Conservation (phyloP, 768 basidiomycete species). For the Kwoniella bestiolae region DNA sequence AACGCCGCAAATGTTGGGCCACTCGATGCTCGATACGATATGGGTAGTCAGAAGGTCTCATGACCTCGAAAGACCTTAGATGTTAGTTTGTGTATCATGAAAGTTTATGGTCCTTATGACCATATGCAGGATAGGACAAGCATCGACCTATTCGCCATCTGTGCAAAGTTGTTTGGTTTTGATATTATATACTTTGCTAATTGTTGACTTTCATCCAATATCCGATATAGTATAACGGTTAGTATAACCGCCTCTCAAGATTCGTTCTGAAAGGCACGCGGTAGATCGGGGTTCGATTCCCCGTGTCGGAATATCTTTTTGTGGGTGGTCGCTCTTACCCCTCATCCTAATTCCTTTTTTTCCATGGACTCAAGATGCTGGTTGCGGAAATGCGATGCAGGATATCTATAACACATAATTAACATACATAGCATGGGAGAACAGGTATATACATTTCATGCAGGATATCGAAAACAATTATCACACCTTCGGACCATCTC, state of each 20-base stretch:
- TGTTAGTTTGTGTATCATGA: too few species aligned
- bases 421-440: neutral
- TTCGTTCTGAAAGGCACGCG: constrained; percentile 4
- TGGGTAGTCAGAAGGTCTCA: too few species aligned
- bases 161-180: neutral
- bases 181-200: neutral
- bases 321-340: neutral
- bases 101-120: too few species aligned
- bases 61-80: too few species aligned
- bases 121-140: too few species aligned
- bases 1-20: too few species aligned
- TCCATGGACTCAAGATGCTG: too few species aligned
- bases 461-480: neutral
- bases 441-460: constrained; percentile 3
- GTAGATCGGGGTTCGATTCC: constrained; percentile 31
- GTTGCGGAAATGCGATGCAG: neutral
- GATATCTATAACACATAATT: neutral
- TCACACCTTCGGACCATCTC: neutral
- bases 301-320: constrained; percentile 15
- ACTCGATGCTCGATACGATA: too few species aligned
- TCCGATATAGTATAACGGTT: constrained; percentile 8
- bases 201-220: neutral
- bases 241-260: constrained; percentile 8
- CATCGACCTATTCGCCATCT: too few species aligned
- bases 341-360: too few species aligned